A percentile compares a stretch with the other conserved stretches of the same genome.
These are phyloP conservation scores for Aspergillus aculeatus DNA, from an alignment of 2,329 filamentous ascomycete genomes.

Conservation along the genomic window DNA sequence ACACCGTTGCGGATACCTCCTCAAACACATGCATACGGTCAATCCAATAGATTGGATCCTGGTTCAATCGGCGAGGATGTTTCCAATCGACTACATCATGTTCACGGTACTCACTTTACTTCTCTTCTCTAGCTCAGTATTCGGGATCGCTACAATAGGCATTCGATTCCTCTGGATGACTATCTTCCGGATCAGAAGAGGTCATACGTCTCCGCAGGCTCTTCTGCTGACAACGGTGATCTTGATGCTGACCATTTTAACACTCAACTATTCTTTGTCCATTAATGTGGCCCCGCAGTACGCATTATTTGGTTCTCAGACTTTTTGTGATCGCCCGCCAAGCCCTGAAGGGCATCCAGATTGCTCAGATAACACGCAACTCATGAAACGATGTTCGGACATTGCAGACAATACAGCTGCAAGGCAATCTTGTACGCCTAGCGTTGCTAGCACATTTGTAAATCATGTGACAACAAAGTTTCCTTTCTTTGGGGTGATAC, in stretches of 20 bases:
- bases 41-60: conserved; percentile 93
- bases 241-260: conserved; percentile 83
- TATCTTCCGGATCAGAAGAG: conserved; percentile 86
- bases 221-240: conserved; percentile 87
- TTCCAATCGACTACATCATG: conserved; percentile 88
- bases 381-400: conserved; percentile 82
- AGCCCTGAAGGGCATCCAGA: conserved; percentile 67
- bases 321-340: conserved; percentile 76
- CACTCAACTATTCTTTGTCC: conserved; percentile 86
- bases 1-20: conserved; percentile 83
- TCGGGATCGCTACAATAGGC: conserved; percentile 80
- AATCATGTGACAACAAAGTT: conserved; percentile 92
- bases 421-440: conserved; percentile 81
- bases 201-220: conserved; percentile 86
- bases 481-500: conserved; percentile 88
- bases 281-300: conserved; percentile 97
- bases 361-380: conserved; percentile 64
- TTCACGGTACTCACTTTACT: conserved; percentile 82
- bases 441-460: conserved; percentile 85
- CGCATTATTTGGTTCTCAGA: conserved; percentile 89
- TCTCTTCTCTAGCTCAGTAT: conserved; percentile 83
- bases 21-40: conserved; percentile 85
- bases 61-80: conserved; percentile 74
- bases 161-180: conserved; percentile 96
- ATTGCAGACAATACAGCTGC: conserved; percentile 68